A percentile compares a stretch with the other conserved stretches of the same genome.
These are phyloP conservation scores for Neonectria hederae DNA, from an alignment of 2,329 filamentous ascomycete genomes.

Conservation along the genomic window DNA sequence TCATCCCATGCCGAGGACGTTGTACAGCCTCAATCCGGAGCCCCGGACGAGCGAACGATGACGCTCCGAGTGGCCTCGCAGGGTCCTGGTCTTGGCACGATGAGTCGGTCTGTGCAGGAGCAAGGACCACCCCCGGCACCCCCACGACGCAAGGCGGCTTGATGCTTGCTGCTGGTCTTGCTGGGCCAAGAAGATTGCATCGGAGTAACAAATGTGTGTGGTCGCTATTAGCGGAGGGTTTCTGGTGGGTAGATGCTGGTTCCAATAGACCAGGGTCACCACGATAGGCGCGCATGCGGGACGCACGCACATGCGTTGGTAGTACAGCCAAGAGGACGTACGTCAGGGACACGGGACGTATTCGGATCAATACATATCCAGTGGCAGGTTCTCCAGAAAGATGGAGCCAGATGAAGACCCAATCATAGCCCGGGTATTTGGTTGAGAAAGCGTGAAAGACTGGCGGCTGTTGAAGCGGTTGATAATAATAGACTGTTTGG, in stretches of 20 bases:
- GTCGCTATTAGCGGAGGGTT: background rate
- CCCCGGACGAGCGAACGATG: conserved; percentile 32
- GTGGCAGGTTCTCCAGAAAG: conserved; percentile 2
- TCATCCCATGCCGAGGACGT: conserved; percentile 7
- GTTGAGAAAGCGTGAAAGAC: conserved; percentile 3
- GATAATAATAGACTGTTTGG: conserved; percentile 21
- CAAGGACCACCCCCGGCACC: conserved; percentile 32
- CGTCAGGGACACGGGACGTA: conserved; percentile 34
- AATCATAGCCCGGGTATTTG: conserved; percentile 37
- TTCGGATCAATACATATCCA: conserved; percentile 25
- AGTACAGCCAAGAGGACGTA: conserved; percentile 9
- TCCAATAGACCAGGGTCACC: conserved; percentile 21
- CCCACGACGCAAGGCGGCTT: conserved; percentile 32
- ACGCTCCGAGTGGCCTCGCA: conserved; percentile 25
- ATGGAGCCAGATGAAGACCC: conserved; percentile 23
- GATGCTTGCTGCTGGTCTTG: conserved; percentile 7
- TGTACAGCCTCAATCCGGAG: conserved; percentile 30
- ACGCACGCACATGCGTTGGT: conserved; percentile 20
- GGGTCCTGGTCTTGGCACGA: conserved; percentile 27
- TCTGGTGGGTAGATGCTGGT: conserved; percentile 20
- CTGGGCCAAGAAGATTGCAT: conserved; percentile 35
- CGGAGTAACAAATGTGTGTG: conserved; percentile 16
- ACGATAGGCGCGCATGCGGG: conserved; percentile 32
- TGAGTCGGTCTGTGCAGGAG: conserved; percentile 37
- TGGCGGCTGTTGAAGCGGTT: conserved; percentile 23